A percentile compares a stretch with the other conserved stretches of the same genome.
Evolutionary conservation across 768 basidiomycete species (phyloP).

Genomic region (Termitomyces sp.): DNA sequence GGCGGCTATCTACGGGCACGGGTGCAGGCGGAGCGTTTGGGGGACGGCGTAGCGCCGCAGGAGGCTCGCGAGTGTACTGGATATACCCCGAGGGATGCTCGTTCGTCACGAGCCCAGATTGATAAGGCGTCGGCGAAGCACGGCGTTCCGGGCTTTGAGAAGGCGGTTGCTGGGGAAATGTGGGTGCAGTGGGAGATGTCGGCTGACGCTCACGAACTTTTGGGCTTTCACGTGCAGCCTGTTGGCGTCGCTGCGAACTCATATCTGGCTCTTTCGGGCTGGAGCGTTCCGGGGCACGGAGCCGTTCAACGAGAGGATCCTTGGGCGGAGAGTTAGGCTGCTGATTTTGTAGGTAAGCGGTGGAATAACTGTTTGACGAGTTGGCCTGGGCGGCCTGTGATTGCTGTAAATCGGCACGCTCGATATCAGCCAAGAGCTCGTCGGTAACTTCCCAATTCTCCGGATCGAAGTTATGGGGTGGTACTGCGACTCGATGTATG

Average conservation of each 20-base stretch:
- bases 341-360: slow-evolving; percentile 21
- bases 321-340: slow-evolving; percentile 40
- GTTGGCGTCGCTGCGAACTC: slow-evolving; percentile 30
- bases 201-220: slow-evolving; percentile 41
- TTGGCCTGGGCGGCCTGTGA: slow-evolving; percentile 41
- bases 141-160: slow-evolving; percentile 50
- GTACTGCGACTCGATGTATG: slow-evolving; percentile 48
- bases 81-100: slow-evolving; percentile 40
- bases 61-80: slow-evolving; percentile 46
- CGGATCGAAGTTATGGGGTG: slow-evolving; percentile 40
- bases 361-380: slow-evolving; percentile 26
- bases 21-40: slow-evolving; percentile 12
- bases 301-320: slow-evolving; percentile 51
- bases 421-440: slow-evolving; percentile 67
- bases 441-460: slow-evolving; percentile 66
- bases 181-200: slow-evolving; percentile 28
- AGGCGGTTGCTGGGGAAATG: slow-evolving; percentile 31
- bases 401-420: slow-evolving; percentile 64
- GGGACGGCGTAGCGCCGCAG: slow-evolving; percentile 26
- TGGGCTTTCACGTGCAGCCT: slow-evolving; percentile 43
- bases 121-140: slow-evolving; percentile 46
- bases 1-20: slow-evolving; percentile 20
- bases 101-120: slow-evolving; percentile 41
- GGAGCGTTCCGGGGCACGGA: slow-evolving; percentile 44
- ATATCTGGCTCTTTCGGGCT: slow-evolving; percentile 52